Evolutionary conservation across 495 filamentous ascomycete genomes (phyloP), one percentile per base, ranked within the genome.

Genomic region (Penicillium manginii): DNA sequence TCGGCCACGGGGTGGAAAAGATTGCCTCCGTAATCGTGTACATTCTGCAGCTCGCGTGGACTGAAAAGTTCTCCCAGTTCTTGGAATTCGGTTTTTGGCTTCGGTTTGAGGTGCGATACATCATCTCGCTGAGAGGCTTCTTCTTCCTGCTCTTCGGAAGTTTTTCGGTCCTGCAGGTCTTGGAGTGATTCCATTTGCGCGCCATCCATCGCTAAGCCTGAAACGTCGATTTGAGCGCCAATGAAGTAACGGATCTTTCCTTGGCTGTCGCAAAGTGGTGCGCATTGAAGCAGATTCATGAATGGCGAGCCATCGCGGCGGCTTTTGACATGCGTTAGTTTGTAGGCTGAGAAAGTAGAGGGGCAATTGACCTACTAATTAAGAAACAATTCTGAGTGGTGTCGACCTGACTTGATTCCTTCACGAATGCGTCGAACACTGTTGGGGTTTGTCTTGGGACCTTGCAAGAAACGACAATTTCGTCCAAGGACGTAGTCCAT

Each of bases 331-430:
- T 0, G 3, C 12, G 12, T 63, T 55, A 55, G 46, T 8, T 35
- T 17, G 17, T 31, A 4, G 8, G n/a, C 7, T 19, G 21, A 19
- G 2, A n/a, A 43, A 1, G 15, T n/a, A 6, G 40, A 43, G 8
- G 6, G 6, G 17, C 7, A 43, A 43, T 21, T 12, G 12, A 70
- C 81, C 56, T 71, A 84, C 84, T 91, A 91, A 66, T 91, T 89
- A 0, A 90, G 73, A 7, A 91, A 75, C 0, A 86, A 75, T 61
- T 91, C 89, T 46, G 80, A 87, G 46, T 88, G 81, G 61, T 89
- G 86, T 52, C 83, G 76, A 12, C 84, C 84, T 1, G 70, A 76
- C n/a, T 78, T 67, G 4, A 91, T 61, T 2, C 81, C 83, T 33
- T 83, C 78, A 35, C 78, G 70, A 17, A 91, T 76, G 43, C 88